phyloP scores from a whole-genome alignment of 2,329 filamentous ascomycete genomes.

The Xylariaceae sp. region DNA sequence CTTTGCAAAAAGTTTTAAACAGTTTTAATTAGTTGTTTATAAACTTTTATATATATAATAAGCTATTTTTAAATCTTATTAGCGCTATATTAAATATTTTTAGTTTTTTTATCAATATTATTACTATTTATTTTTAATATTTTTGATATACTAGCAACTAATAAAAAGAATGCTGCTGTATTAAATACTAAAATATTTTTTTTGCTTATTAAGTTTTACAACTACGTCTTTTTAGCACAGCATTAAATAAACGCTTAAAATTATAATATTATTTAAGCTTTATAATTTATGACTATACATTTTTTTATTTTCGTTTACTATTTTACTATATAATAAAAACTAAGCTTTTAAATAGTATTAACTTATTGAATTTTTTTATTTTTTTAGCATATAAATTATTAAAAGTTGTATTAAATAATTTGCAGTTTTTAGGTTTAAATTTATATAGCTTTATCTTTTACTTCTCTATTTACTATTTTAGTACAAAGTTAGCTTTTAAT shows the following conservation, averaged over 20 bases:
- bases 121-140: constrained; percentile 2
- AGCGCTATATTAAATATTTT: neutral
- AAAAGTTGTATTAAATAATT: constrained; percentile 1
- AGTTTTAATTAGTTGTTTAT: neutral
- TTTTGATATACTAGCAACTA: neutral
- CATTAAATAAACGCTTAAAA: constrained; percentile 2
- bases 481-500: neutral
- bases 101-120: neutral
- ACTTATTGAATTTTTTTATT: neutral
- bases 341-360: neutral
- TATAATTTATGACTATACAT: constrained; percentile 1
- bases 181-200: constrained; percentile 2
- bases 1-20: neutral
- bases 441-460: neutral
- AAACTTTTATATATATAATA: neutral
- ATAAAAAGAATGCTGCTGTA: constrained; percentile 1
- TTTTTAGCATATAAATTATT: constrained; percentile 1
- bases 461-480: constrained; percentile 1
- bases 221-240: constrained; percentile 1
- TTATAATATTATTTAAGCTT: constrained; percentile 1
- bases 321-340: constrained; percentile 1
- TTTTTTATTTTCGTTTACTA: too few relatives aligned
- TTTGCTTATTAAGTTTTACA: neutral
- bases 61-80: constrained; percentile 4
- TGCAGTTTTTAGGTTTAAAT: neutral